phyloP scores from a whole-genome alignment of 768 basidiomycete genomes.

The Gloeostereum incarnatum region DNA sequence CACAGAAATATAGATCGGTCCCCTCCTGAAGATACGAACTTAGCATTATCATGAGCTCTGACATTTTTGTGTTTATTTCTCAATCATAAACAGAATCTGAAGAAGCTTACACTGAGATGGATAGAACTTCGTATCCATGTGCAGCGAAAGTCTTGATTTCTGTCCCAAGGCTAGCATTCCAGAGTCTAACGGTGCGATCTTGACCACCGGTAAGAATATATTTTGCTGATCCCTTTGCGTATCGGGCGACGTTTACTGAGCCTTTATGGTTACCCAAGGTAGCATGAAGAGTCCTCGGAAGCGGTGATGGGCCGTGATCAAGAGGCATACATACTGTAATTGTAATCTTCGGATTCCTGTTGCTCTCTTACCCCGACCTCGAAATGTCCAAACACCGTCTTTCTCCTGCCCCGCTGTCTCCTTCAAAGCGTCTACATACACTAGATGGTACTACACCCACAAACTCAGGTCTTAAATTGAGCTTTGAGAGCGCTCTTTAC shows the following conservation, averaged over 20 bases:
- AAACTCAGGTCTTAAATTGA: conserved; percentile 13
- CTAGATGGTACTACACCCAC: conserved; percentile 4
- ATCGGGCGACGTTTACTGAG: conserved; percentile 84
- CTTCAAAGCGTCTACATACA: conserved; percentile 46
- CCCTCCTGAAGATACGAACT: conserved; percentile 90
- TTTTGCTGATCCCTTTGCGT: conserved; percentile 80
- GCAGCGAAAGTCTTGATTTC: conserved; percentile 88
- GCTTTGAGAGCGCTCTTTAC: conserved; percentile 51
- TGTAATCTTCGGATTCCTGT: no score
- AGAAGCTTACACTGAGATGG: conserved; percentile 68
- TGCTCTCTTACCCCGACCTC: no score
- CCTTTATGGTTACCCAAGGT: conserved; percentile 67
- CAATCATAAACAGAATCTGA: not conserved
- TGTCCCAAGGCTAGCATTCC: conserved; percentile 82
- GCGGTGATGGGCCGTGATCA: conserved; percentile 39
- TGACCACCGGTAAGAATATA: conserved; percentile 93
- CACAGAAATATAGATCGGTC: conserved; percentile 91
- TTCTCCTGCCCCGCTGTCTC: conserved; percentile 40
- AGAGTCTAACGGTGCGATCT: conserved; percentile 82
- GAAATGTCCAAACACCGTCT: conserved; percentile 47
- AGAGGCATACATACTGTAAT: conserved; percentile 31
- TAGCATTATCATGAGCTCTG: conserved; percentile 88
- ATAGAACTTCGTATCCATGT: conserved; percentile 94
- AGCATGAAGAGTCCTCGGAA: conserved; percentile 55
- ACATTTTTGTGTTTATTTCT: no score